A percentile compares a stretch with the other conserved stretches of the same genome.
Evolutionary conservation across 2,329 filamentous ascomycete species (phyloP).

Genomic region (Cercospora berteroae): DNA sequence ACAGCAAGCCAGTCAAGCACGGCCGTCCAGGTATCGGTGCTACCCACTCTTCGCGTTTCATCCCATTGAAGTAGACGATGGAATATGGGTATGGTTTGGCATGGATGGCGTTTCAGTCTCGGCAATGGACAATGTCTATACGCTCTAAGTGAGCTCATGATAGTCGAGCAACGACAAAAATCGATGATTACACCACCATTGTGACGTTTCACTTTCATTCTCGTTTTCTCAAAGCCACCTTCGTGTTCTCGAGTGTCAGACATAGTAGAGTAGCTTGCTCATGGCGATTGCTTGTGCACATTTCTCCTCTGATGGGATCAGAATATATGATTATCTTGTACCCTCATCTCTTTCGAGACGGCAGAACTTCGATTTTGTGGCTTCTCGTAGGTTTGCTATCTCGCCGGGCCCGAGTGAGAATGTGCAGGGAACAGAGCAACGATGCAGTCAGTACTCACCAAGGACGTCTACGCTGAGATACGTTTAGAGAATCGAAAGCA

Average conservation of each 20-base stretch:
- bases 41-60: slow-evolving; percentile 99
- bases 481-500: background rate
- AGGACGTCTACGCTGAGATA: background rate
- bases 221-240: background rate
- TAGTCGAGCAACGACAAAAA: slow-evolving; percentile 7
- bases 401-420: background rate
- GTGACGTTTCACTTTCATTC: background rate
- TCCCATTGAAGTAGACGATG: slow-evolving; percentile 85
- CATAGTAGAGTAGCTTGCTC: background rate
- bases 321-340: background rate
- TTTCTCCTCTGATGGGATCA: background rate
- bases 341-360: background rate
- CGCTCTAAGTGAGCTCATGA: background rate
- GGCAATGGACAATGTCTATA: background rate
- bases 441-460: background rate
- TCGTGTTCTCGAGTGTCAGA: background rate
- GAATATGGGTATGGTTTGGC: background rate
- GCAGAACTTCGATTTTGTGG: background rate
- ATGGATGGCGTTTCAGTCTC: slow-evolving; percentile 1
- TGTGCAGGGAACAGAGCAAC: background rate
- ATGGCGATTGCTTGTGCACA: background rate
- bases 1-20: slow-evolving; percentile 99
- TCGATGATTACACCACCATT: background rate
- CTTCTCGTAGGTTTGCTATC: background rate
- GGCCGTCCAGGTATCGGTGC: slow-evolving; percentile 99